Conservation (phyloP, 2,329 filamentous ascomycete species). For the Fusarium sp. region DNA sequence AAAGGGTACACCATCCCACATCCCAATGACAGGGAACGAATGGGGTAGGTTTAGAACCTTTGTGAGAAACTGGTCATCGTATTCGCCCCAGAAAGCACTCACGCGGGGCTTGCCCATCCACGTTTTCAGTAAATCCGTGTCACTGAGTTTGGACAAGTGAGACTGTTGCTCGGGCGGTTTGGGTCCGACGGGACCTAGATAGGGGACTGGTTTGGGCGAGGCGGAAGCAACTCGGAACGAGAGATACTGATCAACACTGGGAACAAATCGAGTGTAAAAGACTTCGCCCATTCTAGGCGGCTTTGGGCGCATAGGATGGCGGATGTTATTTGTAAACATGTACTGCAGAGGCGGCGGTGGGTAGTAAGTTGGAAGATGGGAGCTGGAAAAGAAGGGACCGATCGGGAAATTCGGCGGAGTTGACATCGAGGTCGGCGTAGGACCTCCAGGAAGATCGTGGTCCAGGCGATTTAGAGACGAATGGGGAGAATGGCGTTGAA, state of each 20-base stretch:
- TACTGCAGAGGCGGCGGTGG: constrained; percentile 87
- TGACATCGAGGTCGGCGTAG: constrained; percentile 51
- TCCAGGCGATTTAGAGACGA: constrained; percentile 43
- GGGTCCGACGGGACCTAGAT: constrained; percentile 68
- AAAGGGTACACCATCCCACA: constrained; percentile 95
- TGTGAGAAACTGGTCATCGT: constrained; percentile 73
- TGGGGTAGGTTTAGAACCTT: constrained; percentile 73
- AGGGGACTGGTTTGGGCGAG: constrained; percentile 70
- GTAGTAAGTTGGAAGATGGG: constrained; percentile 90
- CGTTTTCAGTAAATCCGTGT: constrained; percentile 73
- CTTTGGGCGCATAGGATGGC: constrained; percentile 88
- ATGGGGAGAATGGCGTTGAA: constrained; percentile 46
- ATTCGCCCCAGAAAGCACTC: constrained; percentile 82
- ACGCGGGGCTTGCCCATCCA: constrained; percentile 94
- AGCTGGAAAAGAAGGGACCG: constrained; percentile 83
- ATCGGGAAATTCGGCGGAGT: constrained; percentile 55
- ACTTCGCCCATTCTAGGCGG: constrained; percentile 90
- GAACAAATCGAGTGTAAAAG: constrained; percentile 89
- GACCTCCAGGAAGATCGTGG: constrained; percentile 54
- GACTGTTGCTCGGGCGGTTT: constrained; percentile 54
- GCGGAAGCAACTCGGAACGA: constrained; percentile 87
- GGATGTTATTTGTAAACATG: constrained; percentile 78
- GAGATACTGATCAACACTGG: constrained; percentile 83
- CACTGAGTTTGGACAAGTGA: constrained; percentile 60
- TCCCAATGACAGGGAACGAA: constrained; percentile 89